These are phyloP conservation scores for Zanthoxylum bungeanum DNA, from an alignment of 345 rosid genomes.

Conservation along the genomic window DNA sequence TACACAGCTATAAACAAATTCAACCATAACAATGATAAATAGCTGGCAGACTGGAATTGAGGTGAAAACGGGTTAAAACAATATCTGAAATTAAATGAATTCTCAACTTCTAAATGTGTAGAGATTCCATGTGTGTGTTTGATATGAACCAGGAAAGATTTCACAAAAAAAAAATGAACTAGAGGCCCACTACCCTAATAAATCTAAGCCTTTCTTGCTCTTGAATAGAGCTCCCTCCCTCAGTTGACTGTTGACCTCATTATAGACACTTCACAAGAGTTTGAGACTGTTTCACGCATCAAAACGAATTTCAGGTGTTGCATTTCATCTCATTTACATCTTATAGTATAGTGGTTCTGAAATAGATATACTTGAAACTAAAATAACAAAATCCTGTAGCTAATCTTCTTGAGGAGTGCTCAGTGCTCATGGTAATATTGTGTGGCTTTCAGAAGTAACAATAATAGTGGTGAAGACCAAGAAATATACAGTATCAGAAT, in stretches of 20 bases:
- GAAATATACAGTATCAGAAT: conserved; percentile 1
- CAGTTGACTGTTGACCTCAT: not conserved
- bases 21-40: not conserved
- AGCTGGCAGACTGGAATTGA: not conserved
- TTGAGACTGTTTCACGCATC: not conserved
- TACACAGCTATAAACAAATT: not conserved
- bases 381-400: not conserved
- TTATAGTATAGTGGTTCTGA: not conserved
- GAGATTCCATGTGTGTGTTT: not conserved
- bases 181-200: not conserved
- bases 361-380: not conserved
- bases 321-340: not conserved
- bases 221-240: not conserved
- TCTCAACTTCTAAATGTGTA: not conserved
- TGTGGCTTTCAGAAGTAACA: not conserved
- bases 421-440: not conserved
- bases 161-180: not conserved
- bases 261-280: not conserved
- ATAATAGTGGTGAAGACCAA: conserved; percentile 2
- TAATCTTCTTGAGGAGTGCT: not conserved
- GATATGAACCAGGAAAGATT: not conserved
- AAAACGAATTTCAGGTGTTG: not conserved
- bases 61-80: not conserved
- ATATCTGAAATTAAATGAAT: not conserved
- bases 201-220: not conserved